Base-by-base conservation (phyloP, 164 flowering plant genomes). In the Aristolochia contorta region DNA sequence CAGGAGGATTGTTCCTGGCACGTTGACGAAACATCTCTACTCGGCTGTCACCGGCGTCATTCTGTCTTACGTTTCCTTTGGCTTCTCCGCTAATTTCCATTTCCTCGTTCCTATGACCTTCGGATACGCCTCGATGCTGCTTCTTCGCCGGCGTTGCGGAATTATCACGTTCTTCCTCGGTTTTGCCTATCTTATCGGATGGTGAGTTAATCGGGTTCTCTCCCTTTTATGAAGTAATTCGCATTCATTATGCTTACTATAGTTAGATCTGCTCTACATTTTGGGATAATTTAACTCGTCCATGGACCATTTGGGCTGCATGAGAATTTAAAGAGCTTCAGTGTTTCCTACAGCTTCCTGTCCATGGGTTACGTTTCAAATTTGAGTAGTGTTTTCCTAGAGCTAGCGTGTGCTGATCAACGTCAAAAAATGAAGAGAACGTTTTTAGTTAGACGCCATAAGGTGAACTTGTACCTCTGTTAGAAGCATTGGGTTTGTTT, bases 141-240 rank as follows among this genome's bases (percentile, higher is more conserved):
- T 82, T n/a, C 80, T 19, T 62, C 84, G 99, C 25, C 64, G 74
- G 37, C 64, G 71, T 19, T 86, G 93, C 51, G 99, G 99, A 16
- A 69, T 85, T 65, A 50, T 94, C 65, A 84, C 99, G 0, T 94
- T 91, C 75, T 72, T 85, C 75, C 41, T 74, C 20, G 91, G 85
- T 13, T 87, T 94, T 57, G 99, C 90, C 0, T 94, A 91, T 63
- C 87, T 94, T 57, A 87, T 94, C 53, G 97, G 93, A 14, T 94
- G 99, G 99, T 94, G 71, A 14, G 78, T 67, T 25, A 2, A 45
- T 8, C 32, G 1, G 7, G 16, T 32, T 32, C 6, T 21, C 23
- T 21, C 19, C n/a, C 4, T 9, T 4, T 23, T 54, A n/a, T 12
- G 9, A 10, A 37, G 9, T 37, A 7, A 37, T 37, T 37, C 43